phyloP scores from a whole-genome alignment of 2,329 filamentous ascomycete species.

The Fusarium bulbicola region DNA sequence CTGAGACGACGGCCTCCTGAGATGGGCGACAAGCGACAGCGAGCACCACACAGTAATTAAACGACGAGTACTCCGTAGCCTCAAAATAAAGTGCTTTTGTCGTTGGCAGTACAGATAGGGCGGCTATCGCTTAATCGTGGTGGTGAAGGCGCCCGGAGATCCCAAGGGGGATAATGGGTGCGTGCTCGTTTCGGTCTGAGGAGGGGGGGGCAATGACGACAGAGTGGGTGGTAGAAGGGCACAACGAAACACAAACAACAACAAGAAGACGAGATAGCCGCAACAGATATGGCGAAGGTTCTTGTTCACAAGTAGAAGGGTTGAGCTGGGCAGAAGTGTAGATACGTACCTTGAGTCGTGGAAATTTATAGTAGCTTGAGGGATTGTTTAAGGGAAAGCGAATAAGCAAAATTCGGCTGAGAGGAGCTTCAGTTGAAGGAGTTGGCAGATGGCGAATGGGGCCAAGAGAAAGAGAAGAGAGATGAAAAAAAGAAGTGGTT shows the following conservation, averaged over 20 bases:
- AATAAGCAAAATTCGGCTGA: constrained; percentile 33
- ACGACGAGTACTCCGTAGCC: background rate
- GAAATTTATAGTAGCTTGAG: constrained; percentile 15
- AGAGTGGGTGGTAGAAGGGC: constrained; percentile 48
- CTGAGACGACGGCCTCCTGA: constrained; percentile 32
- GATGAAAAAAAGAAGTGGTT: constrained; percentile 43
- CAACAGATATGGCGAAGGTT: constrained; percentile 5
- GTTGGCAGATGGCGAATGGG: constrained; percentile 27
- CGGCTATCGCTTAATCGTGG: constrained; percentile 18
- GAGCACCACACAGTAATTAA: background rate
- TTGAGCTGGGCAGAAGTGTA: background rate
- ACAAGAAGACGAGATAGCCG: constrained; percentile 10
- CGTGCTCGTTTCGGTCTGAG: constrained; percentile 36
- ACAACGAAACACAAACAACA: constrained; percentile 34
- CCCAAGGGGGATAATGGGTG: constrained; percentile 32
- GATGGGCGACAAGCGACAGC: constrained; percentile 15
- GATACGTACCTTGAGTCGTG: constrained; percentile 38
- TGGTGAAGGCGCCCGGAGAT: constrained; percentile 24
- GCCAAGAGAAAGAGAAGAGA: constrained; percentile 37
- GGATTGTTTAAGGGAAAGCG: constrained; percentile 24
- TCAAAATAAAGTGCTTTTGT: constrained; percentile 12
- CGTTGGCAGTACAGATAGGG: constrained; percentile 20
- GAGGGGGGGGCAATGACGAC: constrained; percentile 51
- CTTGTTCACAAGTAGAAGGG: background rate
- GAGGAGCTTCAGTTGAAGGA: constrained; percentile 29